Evolutionary conservation across 2,329 filamentous ascomycete genomes (phyloP), one percentile per base, ranked within the genome.

Genomic region (Diaporthe destruens): DNA sequence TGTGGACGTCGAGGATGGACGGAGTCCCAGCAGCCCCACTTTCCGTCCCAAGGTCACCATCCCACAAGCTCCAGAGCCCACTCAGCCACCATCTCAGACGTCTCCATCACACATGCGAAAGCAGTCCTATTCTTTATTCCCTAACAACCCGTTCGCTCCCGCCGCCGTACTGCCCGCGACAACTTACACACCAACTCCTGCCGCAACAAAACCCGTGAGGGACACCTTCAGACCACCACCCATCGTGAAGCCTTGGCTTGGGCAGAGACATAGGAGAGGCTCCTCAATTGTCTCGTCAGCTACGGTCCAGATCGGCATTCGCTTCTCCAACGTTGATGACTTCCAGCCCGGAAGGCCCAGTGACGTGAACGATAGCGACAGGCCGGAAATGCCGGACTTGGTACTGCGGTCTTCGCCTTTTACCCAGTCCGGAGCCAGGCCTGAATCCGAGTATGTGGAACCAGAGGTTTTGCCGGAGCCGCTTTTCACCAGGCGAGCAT

Each of bases 231-330:
- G 81, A 72, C 87, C 86, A 3, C 87, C 86, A 3, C 83, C 84
- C 5, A 82, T 80, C 1, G 81, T 87, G 74, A 77, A 77, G 59
- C 82, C 82, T 54, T 84, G 85, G 67, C 81, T 82, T 54, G 80
- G 80, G 6, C 78, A 79, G 18, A 83, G 85, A n/a, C 88, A 88
- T 77, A 82, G 84, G 23, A 86, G 91, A 56, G 85, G 89, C 72
- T 90, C 90, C 6, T 94, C 91, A 0, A 84, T 90, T 54, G 85
- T 85, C 20, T 93, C 91, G 56, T 89, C 89, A 12, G 91, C 91
- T 32, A 93, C 91, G 0, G 91, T 94, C 14, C 91, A 93, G 78
- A 93, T 94, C 67, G 92, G 91, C 1, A 84, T 94, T 20, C 88
- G 92, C 14, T 84, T 94, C 71, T 93, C 91, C 34, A 89, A 86